Evolutionary conservation across 2,329 filamentous ascomycete genomes (phyloP), one percentile per base, ranked within the genome.

Genomic region (Stachybotrys chlorohalonatus): DNA sequence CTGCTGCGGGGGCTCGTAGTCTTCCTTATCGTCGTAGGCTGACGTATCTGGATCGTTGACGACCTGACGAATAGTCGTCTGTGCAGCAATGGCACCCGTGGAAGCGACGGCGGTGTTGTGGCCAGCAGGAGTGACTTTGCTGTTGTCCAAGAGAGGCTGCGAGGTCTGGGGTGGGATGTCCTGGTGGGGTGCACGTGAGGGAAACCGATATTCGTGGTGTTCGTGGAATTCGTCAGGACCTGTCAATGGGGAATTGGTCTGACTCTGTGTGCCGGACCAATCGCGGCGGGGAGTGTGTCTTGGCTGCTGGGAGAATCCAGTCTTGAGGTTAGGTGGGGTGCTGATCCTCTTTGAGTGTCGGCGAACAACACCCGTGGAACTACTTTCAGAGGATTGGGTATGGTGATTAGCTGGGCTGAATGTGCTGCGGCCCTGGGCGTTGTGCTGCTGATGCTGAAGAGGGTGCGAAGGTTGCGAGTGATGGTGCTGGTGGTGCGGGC

Each of bases 281-380:
- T 48, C 53, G 54, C 30, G 52, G 52, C 36, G 52, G 31, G 39
- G 52, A 24, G 36, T 52, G 36, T 7, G 51, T 11, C 31, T 5
- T 8, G 15, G 52, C 47, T 47, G 57, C 56, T 64, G 56, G 56
- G 72, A 66, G 58, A 70, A 62, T 58, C 67, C 71, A 42, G 75
- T 76, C 63, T 73, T 73, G 59, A 77, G 60, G 61, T 68, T 63
- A 60, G 74, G 71, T 54, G 67, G 68, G 58, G 77, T 74, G 75
- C 78, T 79, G 66, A 78, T 70, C 63, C 81, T 75, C 71, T 82
- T 84, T 49, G 83, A 85, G 36, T 77, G 74, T 60, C 79, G 74
- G 59, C 81, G 81, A 59, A 69, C 73, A 51, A 83, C 68, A 52
- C 75, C 75, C 51, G 68, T 60, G 56, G 71, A 73, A 63, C 77